Percentiles rank a stretch among this genome's conserved stretches.
These are phyloP conservation scores for Microsporum canis DNA, from an alignment of 2,329 filamentous ascomycete genomes.

Conservation along the genomic window DNA sequence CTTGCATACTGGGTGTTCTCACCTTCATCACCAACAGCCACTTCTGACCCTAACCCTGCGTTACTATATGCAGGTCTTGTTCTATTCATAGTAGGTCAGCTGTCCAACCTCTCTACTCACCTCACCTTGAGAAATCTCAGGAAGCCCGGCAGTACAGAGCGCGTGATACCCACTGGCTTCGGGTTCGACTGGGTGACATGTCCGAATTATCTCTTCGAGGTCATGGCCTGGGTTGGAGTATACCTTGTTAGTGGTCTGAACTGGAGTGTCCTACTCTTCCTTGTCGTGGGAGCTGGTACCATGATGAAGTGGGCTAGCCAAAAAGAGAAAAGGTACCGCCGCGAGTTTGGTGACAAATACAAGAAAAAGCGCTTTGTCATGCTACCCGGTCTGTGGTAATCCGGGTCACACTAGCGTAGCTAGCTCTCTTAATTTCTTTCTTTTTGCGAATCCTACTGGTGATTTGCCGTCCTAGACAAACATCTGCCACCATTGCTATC, in stretches of 20 bases:
- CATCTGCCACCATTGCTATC: not conserved
- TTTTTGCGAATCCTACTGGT: not conserved
- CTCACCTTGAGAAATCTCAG: constrained; percentile 66
- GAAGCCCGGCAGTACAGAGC: constrained; percentile 66
- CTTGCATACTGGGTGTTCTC: constrained; percentile 78
- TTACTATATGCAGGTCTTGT: constrained; percentile 58
- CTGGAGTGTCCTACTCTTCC: constrained; percentile 67
- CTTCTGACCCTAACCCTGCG: constrained; percentile 35
- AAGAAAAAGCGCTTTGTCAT: constrained; percentile 85
- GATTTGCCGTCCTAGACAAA: not conserved
- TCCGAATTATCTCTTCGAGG: constrained; percentile 95
- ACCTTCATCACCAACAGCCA: constrained; percentile 57
- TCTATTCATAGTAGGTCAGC: constrained; percentile 66
- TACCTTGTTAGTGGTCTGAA: constrained; percentile 63
- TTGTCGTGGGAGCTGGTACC: constrained; percentile 57
- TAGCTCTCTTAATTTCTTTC: not conserved
- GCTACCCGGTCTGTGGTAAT: constrained; percentile 63
- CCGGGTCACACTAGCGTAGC: not conserved
- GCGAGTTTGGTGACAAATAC: constrained; percentile 86
- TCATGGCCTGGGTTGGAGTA: constrained; percentile 74
- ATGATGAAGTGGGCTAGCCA: constrained; percentile 84
- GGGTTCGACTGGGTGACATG: constrained; percentile 83
- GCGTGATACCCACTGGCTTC: constrained; percentile 75
- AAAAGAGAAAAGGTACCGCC: constrained; percentile 83
- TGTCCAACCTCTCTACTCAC: constrained; percentile 71